Percentiles rank a stretch among this genome's conserved stretches.
Conservation (phyloP, 345 rosid genomes). For the Eucalyptus melliodora region DNA sequence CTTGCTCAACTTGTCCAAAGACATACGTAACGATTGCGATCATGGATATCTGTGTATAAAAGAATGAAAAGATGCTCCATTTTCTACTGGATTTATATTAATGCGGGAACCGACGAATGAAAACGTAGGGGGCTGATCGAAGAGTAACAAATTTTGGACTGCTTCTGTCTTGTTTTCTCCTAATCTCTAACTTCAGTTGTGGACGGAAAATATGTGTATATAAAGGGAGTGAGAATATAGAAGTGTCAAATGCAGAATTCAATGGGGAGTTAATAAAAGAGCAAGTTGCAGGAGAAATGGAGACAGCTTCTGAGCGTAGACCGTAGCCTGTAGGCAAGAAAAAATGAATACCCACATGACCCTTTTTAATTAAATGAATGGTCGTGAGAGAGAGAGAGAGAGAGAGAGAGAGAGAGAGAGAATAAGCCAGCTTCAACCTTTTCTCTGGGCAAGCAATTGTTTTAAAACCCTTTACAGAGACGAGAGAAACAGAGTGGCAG, state of each 20-base stretch:
- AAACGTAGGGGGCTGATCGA: neutral
- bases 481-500: neutral
- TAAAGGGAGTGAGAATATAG: neutral
- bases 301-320: conserved; percentile 12
- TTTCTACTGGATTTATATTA: neutral
- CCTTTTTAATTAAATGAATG: neutral
- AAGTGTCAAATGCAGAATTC: neutral
- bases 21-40: neutral
- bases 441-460: neutral
- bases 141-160: neutral
- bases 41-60: neutral
- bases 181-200: neutral
- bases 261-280: conserved; percentile 9
- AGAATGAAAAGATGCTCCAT: neutral
- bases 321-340: neutral
- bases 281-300: conserved; percentile 44
- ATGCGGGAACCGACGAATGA: neutral
- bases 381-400: neutral
- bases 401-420: neutral
- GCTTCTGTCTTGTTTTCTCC: neutral
- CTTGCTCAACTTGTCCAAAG: neutral
- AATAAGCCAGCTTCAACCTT: neutral
- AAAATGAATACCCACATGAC: neutral
- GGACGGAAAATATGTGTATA: neutral
- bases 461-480: neutral